These are phyloP conservation scores for Scedosporium minutisporum DNA, from an alignment of 2,329 filamentous ascomycete genomes.

Conservation along the genomic window DNA sequence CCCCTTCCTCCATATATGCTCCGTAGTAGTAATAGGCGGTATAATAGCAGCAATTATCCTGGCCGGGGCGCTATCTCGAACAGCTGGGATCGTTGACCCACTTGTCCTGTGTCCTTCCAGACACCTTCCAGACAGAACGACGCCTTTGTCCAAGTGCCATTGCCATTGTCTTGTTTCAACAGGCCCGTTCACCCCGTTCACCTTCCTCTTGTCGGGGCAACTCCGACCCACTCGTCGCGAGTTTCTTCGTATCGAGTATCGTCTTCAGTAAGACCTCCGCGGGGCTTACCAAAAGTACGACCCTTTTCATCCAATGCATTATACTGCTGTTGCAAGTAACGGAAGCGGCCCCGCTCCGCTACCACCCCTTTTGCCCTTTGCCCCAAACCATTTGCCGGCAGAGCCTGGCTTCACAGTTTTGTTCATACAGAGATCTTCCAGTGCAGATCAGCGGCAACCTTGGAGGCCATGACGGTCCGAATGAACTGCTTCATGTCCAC, in stretches of 20 bases:
- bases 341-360: not conserved
- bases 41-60: not conserved
- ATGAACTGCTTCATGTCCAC: conserved; percentile 49
- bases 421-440: conserved; percentile 39
- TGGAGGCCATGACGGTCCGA: conserved; percentile 48
- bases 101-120: not conserved
- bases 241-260: conserved; percentile 4
- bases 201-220: not conserved
- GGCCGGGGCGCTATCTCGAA: not conserved
- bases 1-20: not conserved
- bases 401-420: not conserved
- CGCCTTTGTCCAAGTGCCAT: not conserved
- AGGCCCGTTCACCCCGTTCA: not conserved
- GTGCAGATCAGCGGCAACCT: conserved; percentile 42
- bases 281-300: not conserved
- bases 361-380: not conserved
- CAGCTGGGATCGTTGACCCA: not conserved
- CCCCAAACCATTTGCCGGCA: not conserved
- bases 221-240: not conserved
- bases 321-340: not conserved
- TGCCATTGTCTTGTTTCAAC: conserved; percentile 4
- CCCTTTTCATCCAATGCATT: not conserved
- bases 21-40: no score
- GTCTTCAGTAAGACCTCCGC: not conserved
- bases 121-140: not conserved